Evolutionary conservation across 768 basidiomycete species (phyloP).

Genomic region (Tricholoma flavovirens): DNA sequence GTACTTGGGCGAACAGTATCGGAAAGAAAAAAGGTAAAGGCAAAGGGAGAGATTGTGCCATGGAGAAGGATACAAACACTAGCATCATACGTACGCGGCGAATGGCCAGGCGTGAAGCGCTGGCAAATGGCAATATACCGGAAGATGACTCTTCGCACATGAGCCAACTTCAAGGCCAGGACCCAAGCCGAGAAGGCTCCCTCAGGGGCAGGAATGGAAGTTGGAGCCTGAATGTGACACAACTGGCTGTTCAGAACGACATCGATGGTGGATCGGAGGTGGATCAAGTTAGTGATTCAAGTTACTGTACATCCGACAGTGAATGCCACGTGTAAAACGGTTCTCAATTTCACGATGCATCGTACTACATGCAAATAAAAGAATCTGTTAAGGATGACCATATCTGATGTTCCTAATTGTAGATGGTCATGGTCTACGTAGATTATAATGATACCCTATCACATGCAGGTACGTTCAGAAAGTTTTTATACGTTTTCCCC

Average conservation of each 20-base stretch:
- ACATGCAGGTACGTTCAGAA: too few species aligned
- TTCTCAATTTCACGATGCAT: too few species aligned
- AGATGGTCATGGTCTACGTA: too few species aligned
- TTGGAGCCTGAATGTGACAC: background rate
- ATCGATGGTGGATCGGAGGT: background rate
- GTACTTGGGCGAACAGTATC: background rate
- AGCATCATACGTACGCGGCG: background rate
- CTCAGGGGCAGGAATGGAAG: background rate
- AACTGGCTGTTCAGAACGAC: background rate
- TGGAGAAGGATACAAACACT: background rate
- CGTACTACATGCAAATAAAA: too few species aligned
- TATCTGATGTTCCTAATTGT: too few species aligned
- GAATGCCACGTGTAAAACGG: too few species aligned
- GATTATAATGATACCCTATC: too few species aligned
- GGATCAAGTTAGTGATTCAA: too few species aligned
- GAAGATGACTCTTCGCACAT: background rate
- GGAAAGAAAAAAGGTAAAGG: background rate
- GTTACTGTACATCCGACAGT: too few species aligned
- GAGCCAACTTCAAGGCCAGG: background rate
- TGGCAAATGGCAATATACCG: background rate
- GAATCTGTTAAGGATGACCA: too few species aligned
- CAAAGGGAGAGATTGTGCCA: background rate
- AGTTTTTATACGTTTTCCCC: too few species aligned
- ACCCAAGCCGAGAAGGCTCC: background rate
- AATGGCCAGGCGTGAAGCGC: background rate